Evolutionary conservation across 176 grass and related monocot genomes (phyloP), one percentile per base, ranked within the genome.

Genomic region (Aegilops umbellulata): DNA sequence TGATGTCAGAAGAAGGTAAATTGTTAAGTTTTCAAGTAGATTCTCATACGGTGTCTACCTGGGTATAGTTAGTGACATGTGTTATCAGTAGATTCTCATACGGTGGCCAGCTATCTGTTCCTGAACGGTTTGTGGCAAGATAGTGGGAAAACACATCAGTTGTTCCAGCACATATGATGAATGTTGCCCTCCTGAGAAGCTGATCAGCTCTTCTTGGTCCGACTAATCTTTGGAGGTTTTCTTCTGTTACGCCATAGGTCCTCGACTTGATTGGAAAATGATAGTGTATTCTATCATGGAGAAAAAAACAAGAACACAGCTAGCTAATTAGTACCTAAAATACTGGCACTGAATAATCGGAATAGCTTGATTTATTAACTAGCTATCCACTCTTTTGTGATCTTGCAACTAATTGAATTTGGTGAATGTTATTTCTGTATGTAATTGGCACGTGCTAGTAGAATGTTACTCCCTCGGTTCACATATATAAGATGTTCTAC

Each of bases 1-100:
- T 94, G 42, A 63, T 98, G 66, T 94, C 93, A 86, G 86, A 81
- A 90, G 78, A 86, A 88, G 93, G 93, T 80, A 95, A 92, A 71
- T 68, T 98, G 42, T 86, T 98, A 27, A 91, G 95, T 34, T 95
- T 98, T 90, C 42, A 46, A 46, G 42, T 46, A 46, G 42, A 46
- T 46, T 46, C 42, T 14, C 42, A 46, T 46, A 46, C 3, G 12
- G 42, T 46, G 39, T 42, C 39, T 42, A 42, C 39, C 39, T 42
- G 12, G 42, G 42, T 46, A 46, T 46, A 46, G 42, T 14, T 46
- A 46, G 42, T 46, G 12, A 46, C 42, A 46, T 46, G n/a, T 46
- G 42, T 14, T 46, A 44, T 41, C 9, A 41, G 2, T 41, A 41
- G 39, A 2, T 41, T 39, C 39, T 42, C 93, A 31, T 94, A 94